A percentile compares a stretch with the other conserved stretches of the same genome.
phyloP scores from a whole-genome alignment of 2,329 filamentous ascomycete genomes.

The Arthroderma sp. region DNA sequence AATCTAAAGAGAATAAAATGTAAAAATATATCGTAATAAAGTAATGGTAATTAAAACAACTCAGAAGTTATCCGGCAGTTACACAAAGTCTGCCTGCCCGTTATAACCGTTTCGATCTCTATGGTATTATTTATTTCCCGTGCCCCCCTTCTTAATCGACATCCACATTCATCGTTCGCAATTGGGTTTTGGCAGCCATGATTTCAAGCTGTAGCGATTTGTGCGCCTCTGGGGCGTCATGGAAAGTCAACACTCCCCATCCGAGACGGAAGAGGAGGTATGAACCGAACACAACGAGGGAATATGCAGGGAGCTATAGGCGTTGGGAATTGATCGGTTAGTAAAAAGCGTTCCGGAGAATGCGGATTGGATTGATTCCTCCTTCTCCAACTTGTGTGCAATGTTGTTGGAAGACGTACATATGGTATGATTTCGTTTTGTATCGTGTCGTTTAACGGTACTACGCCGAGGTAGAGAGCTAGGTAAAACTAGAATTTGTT shows the following conservation, averaged over 20 bases:
- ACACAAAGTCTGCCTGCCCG: too few relatives aligned
- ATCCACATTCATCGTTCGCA: constrained; percentile 30
- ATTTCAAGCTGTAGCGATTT: constrained; percentile 79
- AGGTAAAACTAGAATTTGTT: constrained; percentile 61
- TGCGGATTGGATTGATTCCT: too few relatives aligned
- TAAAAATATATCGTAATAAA: too few relatives aligned
- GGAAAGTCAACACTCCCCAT: constrained; percentile 87
- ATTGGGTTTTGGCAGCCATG: constrained; percentile 33
- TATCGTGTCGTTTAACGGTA: constrained; percentile 64
- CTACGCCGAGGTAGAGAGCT: constrained; percentile 66
- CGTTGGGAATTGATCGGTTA: background rate
- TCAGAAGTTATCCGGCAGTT: too few relatives aligned
- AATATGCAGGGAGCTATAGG: constrained; percentile 81
- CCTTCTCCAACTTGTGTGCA: background rate
- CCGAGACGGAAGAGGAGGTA: constrained; percentile 87
- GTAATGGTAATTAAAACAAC: too few relatives aligned
- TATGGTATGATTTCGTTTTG: constrained; percentile 80
- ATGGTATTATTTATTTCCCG: too few relatives aligned
- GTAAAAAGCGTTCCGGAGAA: background rate
- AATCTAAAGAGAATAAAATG: too few relatives aligned
- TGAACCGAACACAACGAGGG: constrained; percentile 76
- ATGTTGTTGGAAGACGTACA: constrained; percentile 42
- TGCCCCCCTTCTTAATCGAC: constrained; percentile 22
- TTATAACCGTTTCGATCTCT: too few relatives aligned
- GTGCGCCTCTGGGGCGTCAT: constrained; percentile 85